These are phyloP conservation scores for Schizosaccharomyces octosporus DNA, from an alignment of 805 yeast genomes.

Conservation along the genomic window DNA sequence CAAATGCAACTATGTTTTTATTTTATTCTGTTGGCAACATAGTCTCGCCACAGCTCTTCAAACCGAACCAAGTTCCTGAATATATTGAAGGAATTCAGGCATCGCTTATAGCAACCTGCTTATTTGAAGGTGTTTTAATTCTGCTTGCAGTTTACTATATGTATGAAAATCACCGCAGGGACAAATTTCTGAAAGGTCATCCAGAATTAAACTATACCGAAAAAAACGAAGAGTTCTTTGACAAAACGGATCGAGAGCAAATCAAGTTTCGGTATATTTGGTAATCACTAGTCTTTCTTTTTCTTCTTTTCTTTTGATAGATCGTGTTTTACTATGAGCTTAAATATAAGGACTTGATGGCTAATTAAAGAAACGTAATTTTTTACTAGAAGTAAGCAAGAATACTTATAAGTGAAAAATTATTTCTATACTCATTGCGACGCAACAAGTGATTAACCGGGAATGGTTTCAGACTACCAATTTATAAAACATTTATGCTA, in stretches of 20 bases:
- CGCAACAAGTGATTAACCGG: too few relatives aligned
- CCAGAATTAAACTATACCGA: background rate
- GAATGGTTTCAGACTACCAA: too few relatives aligned
- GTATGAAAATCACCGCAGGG: background rate
- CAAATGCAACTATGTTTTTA: conserved; percentile 33
- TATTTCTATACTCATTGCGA: too few relatives aligned
- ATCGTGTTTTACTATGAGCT: too few relatives aligned
- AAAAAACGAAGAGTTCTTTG: conserved; percentile 9
- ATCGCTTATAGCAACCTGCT: background rate
- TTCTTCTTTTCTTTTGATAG: too few relatives aligned
- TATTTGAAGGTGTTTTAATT: background rate
- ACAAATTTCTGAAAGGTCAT: background rate
- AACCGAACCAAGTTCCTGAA: conserved; percentile 23
- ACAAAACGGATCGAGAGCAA: conserved; percentile 30
- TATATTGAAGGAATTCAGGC: background rate
- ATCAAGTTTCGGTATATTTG: conserved; percentile 28
- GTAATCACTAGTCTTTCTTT: conserved; percentile 5
- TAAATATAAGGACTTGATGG: too few relatives aligned
- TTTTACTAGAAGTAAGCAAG: too few relatives aligned
- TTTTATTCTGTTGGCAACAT: conserved; percentile 46
- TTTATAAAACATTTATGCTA: too few relatives aligned
- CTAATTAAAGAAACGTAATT: too few relatives aligned
- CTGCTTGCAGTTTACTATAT: background rate
- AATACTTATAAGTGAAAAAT: too few relatives aligned
- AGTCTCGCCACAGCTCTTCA: conserved; percentile 41